A percentile compares a stretch with the other conserved stretches of the same genome.
Evolutionary conservation across 73 alveolate genomes (phyloP).

Genomic region (Tetrahymena borealis): DNA sequence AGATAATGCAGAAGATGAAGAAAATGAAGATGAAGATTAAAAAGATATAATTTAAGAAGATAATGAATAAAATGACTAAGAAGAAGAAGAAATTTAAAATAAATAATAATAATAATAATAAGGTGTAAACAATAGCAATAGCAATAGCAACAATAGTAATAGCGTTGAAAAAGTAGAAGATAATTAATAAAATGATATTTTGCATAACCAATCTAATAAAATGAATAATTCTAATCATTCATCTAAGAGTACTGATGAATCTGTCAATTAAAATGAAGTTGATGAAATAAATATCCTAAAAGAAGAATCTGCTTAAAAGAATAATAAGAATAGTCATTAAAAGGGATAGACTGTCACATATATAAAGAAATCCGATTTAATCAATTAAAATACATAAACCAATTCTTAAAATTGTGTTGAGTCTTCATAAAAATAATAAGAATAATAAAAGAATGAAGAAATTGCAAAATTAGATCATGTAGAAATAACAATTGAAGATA

Average conservation of each 20-base stretch:
- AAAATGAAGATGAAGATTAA: neutral
- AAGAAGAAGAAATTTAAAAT: neutral
- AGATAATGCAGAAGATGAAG: neutral
- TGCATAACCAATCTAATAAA: neutral
- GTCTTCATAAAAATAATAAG: neutral
- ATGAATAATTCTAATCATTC: neutral
- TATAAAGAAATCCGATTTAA: neutral
- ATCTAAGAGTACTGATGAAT: neutral
- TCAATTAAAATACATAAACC: neutral
- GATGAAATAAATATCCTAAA: neutral
- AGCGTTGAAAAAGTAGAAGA: neutral
- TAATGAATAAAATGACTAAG: neutral
- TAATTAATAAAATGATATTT: neutral
- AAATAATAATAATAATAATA: neutral
- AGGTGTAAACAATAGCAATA: too few species aligned
- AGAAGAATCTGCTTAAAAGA: neutral
- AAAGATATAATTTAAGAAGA: neutral
- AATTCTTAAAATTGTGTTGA: neutral
- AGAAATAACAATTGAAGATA: neutral
- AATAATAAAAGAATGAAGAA: neutral
- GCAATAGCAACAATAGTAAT: too few species aligned
- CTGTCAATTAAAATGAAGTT: neutral
- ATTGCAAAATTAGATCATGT: neutral
- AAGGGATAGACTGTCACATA: neutral
- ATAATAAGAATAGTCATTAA: neutral